Evolutionary conservation across 179 eudicot genomes (phyloP), one percentile per base, ranked within the genome.

Genomic region (Heliamphora pulchella): DNA sequence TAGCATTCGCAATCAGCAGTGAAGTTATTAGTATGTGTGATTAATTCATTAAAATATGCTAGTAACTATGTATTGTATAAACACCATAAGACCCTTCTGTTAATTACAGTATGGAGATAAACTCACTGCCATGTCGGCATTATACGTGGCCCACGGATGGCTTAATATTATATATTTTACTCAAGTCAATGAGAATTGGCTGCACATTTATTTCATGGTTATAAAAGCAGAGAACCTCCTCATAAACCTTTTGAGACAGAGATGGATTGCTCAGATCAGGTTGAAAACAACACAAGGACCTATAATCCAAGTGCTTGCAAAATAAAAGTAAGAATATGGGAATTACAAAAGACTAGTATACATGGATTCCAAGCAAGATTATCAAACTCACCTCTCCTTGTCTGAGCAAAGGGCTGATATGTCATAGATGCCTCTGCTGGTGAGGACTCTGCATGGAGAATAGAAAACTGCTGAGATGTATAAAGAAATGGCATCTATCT

Each of bases 351-450:
- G 31, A 31, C 31, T 31, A 31, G 31, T 31, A 31, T 31, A 31
- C 31, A 31, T 31, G 31, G 31, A 31, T 31, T 73, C 61, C 43
- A 11, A 78, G 58, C 48, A 77, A 62, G 2, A 62, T 46, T 44
- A 55, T 68, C 15, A 71, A 80, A 54, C 18, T 81, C 81, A 94
- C 98, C 92, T 91, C 81, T 93, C 92, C 20, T 91, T 46, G 43
- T 85, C 87, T 15, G 92, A 83, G 86, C 97, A 90, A 71, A 94
- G 91, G 44, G 94, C 97, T 53, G 97, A 86, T 81, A 94, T 90
- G 84, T 94, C 98, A 81, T 90, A 91, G 70, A 93, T 88, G 68
- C 86, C 97, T 90, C 85, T 88, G 53, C 82, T 91, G 17, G 88
- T 88, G 46, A 94, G 96, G 83, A 83, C 77, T 85, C 98, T 94